A percentile compares a stretch with the other conserved stretches of the same genome.
Conservation (phyloP, 2,329 filamentous ascomycete species). For the Penicillium griseofulvum region DNA sequence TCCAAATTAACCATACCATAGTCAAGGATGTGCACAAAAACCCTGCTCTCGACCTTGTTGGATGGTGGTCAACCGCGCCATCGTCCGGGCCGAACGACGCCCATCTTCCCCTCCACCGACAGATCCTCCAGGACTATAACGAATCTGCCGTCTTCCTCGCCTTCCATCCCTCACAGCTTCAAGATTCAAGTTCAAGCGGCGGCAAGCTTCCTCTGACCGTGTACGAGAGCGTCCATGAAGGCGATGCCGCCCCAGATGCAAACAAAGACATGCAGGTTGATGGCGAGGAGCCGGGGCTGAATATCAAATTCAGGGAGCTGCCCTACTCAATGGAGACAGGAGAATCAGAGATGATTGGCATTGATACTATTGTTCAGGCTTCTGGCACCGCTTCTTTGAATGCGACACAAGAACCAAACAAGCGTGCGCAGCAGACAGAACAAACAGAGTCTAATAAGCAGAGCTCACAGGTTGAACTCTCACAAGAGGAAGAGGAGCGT, state of each 20-base stretch:
- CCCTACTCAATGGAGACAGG: conserved; percentile 88
- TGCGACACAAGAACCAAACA: conserved; percentile 18
- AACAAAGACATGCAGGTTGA: conserved; percentile 70
- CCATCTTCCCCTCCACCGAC: conserved; percentile 71
- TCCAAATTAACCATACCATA: conserved; percentile 39
- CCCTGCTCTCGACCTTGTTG: conserved; percentile 79
- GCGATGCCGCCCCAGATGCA: conserved; percentile 58
- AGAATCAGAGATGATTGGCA: conserved; percentile 95
- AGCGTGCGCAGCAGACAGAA: conserved; percentile 10
- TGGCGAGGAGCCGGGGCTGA: conserved; percentile 57
- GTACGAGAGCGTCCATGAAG: conserved; percentile 80
- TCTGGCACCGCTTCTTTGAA: conserved; percentile 74
- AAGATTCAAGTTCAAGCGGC: conserved; percentile 56
- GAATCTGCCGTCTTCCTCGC: conserved; percentile 85
- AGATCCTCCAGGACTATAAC: conserved; percentile 71
- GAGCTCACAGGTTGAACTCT: conserved; percentile 41
- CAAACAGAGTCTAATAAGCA: conserved; percentile 25
- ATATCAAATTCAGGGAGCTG: conserved; percentile 76
- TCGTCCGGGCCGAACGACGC: conserved; percentile 65
- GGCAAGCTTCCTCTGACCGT: conserved; percentile 86
- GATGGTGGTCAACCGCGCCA: conserved; percentile 83
- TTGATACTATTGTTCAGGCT: conserved; percentile 86
- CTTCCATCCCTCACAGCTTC: conserved; percentile 68
- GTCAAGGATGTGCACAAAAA: conserved; percentile 86
- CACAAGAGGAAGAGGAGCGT: conserved; percentile 64